Evolutionary conservation across 371 early-diverging fungal genomes (phyloP), one percentile per base, ranked within the genome.

Genomic region (Encephalitozoon romaleae): DNA sequence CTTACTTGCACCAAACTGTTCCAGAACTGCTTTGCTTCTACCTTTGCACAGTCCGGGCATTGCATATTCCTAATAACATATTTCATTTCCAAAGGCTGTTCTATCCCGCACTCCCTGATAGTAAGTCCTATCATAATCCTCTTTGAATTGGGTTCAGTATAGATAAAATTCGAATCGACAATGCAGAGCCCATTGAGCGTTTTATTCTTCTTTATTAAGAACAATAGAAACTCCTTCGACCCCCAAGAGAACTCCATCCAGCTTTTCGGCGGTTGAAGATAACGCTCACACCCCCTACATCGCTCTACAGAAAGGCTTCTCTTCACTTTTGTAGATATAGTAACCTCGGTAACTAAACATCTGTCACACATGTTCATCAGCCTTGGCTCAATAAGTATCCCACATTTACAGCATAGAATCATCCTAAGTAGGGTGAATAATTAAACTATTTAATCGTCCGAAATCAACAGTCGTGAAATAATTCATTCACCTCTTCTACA

Each of bases 21-120:
- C 99, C 99, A 99, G 5, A 93, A 95, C 81, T 96, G 92, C 84
- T 98, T 92, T 5, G 98, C 97, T 87, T 92, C 94, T 38, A 94
- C 89, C 70, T 93, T 89, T 28, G 92, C 90, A 87, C 99, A 99
- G 84, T 94, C 95, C 64, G 91, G 89, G 84, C 99, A 99, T 83
- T 95, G 94, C 85, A 93, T 94, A 76, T 88, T 87, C 21, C 89
- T 87, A 21, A 98, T 93, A 28, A 91, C 88, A 81, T 88, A 95
- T 84, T 93, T 94, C n/a, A 97, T 92, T 79, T 92, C 90, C 80
- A 94, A 91, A 9, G 90, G 88, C 85, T 96, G 95, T 82, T 53
- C 52, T 1, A 83, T 38, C 25, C 70, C 74, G 69, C 42, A 47
- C 4, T 69, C 21, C 53, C 52, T 39, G 9, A 83, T 21, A 3